Evolutionary conservation across 768 basidiomycete genomes (phyloP).

Genomic region (Tricholoma saponaceum): DNA sequence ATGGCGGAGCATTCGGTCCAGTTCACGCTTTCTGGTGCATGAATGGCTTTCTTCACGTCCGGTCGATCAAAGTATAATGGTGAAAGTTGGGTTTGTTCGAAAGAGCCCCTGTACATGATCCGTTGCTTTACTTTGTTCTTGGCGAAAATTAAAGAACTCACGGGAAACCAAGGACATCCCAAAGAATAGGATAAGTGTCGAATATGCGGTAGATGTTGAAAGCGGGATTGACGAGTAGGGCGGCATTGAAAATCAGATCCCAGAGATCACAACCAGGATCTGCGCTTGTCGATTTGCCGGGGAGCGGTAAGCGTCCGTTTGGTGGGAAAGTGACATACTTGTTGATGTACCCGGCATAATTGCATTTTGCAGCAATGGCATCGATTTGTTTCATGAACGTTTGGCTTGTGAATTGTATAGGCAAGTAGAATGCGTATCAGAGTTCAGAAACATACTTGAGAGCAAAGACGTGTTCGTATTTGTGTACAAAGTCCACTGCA

Average conservation of each 20-base stretch:
- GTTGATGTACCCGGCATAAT: slow-evolving; percentile 57
- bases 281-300: slow-evolving; percentile 45
- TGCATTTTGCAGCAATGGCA: slow-evolving; percentile 46
- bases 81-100: slow-evolving; percentile 44
- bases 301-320: slow-evolving; percentile 60
- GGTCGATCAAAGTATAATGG: slow-evolving; percentile 68
- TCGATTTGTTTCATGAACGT: slow-evolving; percentile 61
- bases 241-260: slow-evolving; percentile 62
- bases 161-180: slow-evolving; percentile 86
- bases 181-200: slow-evolving; percentile 68
- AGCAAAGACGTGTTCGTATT: slow-evolving; percentile 65
- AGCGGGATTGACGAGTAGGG: slow-evolving; percentile 62
- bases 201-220: slow-evolving; percentile 79
- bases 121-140: neutral
- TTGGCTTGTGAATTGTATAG: slow-evolving; percentile 32
- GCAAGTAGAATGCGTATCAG: neutral
- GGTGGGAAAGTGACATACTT: slow-evolving; percentile 70
- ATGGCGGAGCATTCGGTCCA: slow-evolving; percentile 64
- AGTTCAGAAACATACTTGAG: slow-evolving; percentile 50
- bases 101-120: slow-evolving; percentile 42
- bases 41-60: slow-evolving; percentile 69
- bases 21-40: slow-evolving; percentile 55
- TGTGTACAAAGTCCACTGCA: slow-evolving; percentile 70
- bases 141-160: slow-evolving; percentile 22
- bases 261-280: slow-evolving; percentile 71